These are phyloP conservation scores for Butyriboletus loyo DNA, from an alignment of 768 basidiomycete species.

Conservation along the genomic window DNA sequence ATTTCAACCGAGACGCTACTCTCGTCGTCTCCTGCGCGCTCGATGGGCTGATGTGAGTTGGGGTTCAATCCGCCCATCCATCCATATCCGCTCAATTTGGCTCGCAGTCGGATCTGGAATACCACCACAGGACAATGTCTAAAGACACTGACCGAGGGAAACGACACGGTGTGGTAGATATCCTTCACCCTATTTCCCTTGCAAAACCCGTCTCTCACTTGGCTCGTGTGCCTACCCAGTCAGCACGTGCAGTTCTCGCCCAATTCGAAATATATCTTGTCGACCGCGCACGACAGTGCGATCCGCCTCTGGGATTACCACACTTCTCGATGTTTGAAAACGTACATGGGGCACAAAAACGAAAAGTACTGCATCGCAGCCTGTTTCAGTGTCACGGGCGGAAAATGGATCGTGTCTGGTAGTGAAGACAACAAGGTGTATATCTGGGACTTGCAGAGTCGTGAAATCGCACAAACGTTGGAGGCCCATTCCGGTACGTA, in stretches of 20 bases:
- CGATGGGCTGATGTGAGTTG: slow-evolving; percentile 87
- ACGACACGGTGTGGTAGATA: slow-evolving; percentile 73
- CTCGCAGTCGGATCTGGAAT: slow-evolving; percentile 89
- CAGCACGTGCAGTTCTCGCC: slow-evolving; percentile 95
- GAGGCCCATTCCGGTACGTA: slow-evolving; percentile 68
- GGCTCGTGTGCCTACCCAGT: slow-evolving; percentile 35
- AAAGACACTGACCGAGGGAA: slow-evolving; percentile 91
- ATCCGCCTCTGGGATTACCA: slow-evolving; percentile 97
- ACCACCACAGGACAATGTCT: slow-evolving; percentile 90
- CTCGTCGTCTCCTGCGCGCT: slow-evolving; percentile 89
- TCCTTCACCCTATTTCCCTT: not conserved
- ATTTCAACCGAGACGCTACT: slow-evolving; percentile 89
- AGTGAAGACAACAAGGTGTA: slow-evolving; percentile 89
- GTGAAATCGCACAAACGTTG: slow-evolving; percentile 78
- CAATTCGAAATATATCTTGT: slow-evolving; percentile 92
- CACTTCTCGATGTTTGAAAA: slow-evolving; percentile 85
- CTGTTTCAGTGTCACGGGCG: slow-evolving; percentile 80
- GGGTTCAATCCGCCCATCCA: slow-evolving; percentile 1
- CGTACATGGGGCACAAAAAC: slow-evolving; percentile 81
- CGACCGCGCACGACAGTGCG: slow-evolving; percentile 88
- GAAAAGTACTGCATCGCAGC: slow-evolving; percentile 81
- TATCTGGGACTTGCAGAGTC: slow-evolving; percentile 87
- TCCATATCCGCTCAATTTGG: not conserved
- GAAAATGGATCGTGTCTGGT: slow-evolving; percentile 89
- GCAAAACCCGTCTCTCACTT: not conserved